Evolutionary conservation across 805 yeast species (phyloP), one percentile per base, ranked within the genome.

Genomic region (Kodamaea laetipori): DNA sequence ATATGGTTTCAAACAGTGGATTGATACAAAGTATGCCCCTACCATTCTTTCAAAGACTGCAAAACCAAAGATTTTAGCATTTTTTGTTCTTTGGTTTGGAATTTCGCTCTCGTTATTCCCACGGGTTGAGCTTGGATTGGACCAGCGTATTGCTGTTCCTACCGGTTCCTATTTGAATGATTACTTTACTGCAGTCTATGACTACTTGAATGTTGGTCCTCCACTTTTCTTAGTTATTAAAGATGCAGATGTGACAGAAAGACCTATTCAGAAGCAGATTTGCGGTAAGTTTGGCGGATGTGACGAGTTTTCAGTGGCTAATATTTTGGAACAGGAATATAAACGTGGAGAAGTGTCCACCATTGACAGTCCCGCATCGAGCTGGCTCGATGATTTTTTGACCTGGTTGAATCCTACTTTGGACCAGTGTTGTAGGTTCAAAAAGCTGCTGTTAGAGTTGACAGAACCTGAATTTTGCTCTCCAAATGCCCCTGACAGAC

Each of bases 211-310:
- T 46, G 86, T 86, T 6, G 99, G 98, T 0, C 96, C 99, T 1
- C 99, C 99, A 0, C 75, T 87, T 1, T 94, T 86, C 57, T 85
- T 90, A 62, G 89, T 94, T 17, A 80, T 87, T n/a, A 77, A 79
- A 35, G 81, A 78, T 41, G 57, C 80, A 37, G 84, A 87, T 54
- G 72, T 86, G 4, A 86, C 92, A 0, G 45, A 62, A 10, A 67
- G 86, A 37, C 64, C 52, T 2, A 75, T 74, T 37, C 99, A 92
- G 60, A 84, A 83, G 53, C 71, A 78, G 44, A 54, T 94, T 0
- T 92, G 99, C 64, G 96, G 97, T 0, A 78, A 89, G 46, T 94
- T 89, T 58, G 79, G 96, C 0, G 76, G 89, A 0, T 92, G 99
- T 61, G 76, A 86, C 34, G 81, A 84, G 52, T 80, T 69, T 53